Evolutionary conservation across 108 stramenopile species (phyloP).

Genomic region (Asterionellopsis glacialis): DNA sequence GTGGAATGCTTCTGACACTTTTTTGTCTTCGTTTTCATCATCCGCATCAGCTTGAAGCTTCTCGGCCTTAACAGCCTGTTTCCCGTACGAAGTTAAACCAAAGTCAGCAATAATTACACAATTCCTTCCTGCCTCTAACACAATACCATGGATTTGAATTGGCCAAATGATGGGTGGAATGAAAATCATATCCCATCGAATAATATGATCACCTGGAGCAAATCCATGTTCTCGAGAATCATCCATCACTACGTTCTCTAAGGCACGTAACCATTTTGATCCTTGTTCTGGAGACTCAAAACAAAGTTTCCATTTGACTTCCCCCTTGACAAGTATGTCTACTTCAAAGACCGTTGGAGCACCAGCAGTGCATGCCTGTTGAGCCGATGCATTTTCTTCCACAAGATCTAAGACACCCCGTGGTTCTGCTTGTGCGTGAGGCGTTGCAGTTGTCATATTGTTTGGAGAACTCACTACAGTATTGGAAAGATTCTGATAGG

Average conservation of each 20-base stretch:
- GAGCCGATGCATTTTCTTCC: too few species aligned
- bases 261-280: constrained; percentile 3
- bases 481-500: too few species aligned
- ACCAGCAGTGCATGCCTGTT: too few species aligned
- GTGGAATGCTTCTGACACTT: constrained; percentile 16
- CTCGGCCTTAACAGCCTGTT: constrained; percentile 12
- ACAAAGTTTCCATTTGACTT: constrained; percentile 40
- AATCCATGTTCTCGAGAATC: constrained; percentile 36
- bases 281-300: constrained; percentile 28
- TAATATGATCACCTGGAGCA: constrained; percentile 45
- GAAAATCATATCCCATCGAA: constrained; percentile 47
- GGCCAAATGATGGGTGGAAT: constrained; percentile 34
- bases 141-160: constrained; percentile 56
- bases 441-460: too few species aligned
- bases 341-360: too few species aligned
- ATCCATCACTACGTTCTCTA: constrained; percentile 4
- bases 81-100: constrained; percentile 24
- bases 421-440: too few species aligned
- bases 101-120: constrained; percentile 48
- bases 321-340: too few species aligned
- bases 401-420: too few species aligned
- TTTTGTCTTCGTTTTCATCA: constrained; percentile 10
- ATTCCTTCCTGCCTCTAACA: constrained; percentile 40
- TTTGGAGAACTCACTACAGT: too few species aligned
- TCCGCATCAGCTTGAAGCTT: constrained; percentile 11